Evolutionary conservation across 345 rosid genomes (phyloP).

Genomic region (Lepidium africanum): DNA sequence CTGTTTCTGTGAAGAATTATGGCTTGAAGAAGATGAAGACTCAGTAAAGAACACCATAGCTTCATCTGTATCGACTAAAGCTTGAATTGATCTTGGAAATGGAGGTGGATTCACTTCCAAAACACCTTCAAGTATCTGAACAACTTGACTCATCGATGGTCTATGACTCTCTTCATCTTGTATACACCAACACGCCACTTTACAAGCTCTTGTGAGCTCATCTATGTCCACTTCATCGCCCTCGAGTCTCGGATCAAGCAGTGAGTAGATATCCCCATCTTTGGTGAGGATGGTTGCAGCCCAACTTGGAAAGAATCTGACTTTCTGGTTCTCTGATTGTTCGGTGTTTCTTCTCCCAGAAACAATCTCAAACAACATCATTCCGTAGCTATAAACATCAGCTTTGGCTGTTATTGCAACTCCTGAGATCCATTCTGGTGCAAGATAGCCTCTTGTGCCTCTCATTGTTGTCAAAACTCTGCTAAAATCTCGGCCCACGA

Average conservation of each 20-base stretch:
- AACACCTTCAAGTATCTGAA: slow-evolving; percentile 76
- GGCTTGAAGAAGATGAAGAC: slow-evolving; percentile 19
- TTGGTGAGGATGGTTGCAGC: slow-evolving; percentile 42
- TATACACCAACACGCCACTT: slow-evolving; percentile 78
- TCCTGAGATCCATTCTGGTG: slow-evolving; percentile 90
- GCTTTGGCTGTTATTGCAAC: slow-evolving; percentile 75
- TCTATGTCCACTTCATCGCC: slow-evolving; percentile 38
- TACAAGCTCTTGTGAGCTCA: slow-evolving; percentile 55
- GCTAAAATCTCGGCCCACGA: slow-evolving; percentile 74
- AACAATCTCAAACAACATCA: slow-evolving; percentile 77
- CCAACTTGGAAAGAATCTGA: slow-evolving; percentile 52
- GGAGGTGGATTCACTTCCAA: slow-evolving; percentile 53
- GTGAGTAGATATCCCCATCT: slow-evolving; percentile 40
- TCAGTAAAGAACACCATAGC: slow-evolving; percentile 27
- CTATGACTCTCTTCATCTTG: slow-evolving; percentile 74
- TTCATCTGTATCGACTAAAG: slow-evolving; percentile 27
- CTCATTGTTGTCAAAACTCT: slow-evolving; percentile 75
- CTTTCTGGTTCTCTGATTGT: slow-evolving; percentile 39
- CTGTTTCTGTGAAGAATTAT: slow-evolving; percentile 22
- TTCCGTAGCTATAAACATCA: slow-evolving; percentile 85
- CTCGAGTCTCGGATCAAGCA: slow-evolving; percentile 50
- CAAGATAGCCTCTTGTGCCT: slow-evolving; percentile 90
- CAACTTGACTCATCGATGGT: slow-evolving; percentile 78
- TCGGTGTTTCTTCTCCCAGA: slow-evolving; percentile 75
- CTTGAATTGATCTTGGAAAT: slow-evolving; percentile 52